Evolutionary conservation across 2,329 filamentous ascomycete genomes (phyloP).

Genomic region (Aureobasidium pullulans): DNA sequence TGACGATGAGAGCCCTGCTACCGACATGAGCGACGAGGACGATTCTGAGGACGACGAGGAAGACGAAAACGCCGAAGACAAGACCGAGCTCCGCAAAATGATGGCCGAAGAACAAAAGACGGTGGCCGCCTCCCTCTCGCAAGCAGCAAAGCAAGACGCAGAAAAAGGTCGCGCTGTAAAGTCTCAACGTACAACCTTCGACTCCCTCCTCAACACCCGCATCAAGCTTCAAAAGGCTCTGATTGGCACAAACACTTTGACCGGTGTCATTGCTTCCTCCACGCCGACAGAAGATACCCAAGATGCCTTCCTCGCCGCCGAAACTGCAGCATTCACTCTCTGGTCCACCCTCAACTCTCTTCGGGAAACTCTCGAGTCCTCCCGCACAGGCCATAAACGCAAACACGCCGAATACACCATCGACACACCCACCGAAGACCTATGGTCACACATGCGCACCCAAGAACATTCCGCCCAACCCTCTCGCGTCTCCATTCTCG

Average conservation of each 20-base stretch:
- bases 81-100: slow-evolving; percentile 57
- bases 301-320: slow-evolving; percentile 63
- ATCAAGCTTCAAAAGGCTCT: slow-evolving; percentile 92
- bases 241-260: slow-evolving; percentile 69
- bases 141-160: slow-evolving; percentile 67
- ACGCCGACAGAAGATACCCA: slow-evolving; percentile 27
- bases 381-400: slow-evolving; percentile 52
- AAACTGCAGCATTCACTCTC: slow-evolving; percentile 75
- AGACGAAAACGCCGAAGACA: slow-evolving; percentile 32
- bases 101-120: slow-evolving; percentile 62
- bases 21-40: slow-evolving; percentile 40
- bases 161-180: slow-evolving; percentile 83
- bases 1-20: slow-evolving; percentile 36
- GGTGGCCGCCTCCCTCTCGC: slow-evolving; percentile 55
- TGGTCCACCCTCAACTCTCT: slow-evolving; percentile 74
- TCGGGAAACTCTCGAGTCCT: slow-evolving; percentile 52
- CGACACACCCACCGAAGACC: slow-evolving; percentile 53
- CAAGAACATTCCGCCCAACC: slow-evolving; percentile 54
- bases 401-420: slow-evolving; percentile 45
- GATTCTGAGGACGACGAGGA: slow-evolving; percentile 25
- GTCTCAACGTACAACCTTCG: slow-evolving; percentile 76
- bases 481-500: slow-evolving; percentile 63
- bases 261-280: slow-evolving; percentile 24
- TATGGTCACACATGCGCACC: slow-evolving; percentile 65
- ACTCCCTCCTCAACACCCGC: slow-evolving; percentile 78